Conservation (phyloP, 768 basidiomycete genomes). For the Russula virescens region DNA sequence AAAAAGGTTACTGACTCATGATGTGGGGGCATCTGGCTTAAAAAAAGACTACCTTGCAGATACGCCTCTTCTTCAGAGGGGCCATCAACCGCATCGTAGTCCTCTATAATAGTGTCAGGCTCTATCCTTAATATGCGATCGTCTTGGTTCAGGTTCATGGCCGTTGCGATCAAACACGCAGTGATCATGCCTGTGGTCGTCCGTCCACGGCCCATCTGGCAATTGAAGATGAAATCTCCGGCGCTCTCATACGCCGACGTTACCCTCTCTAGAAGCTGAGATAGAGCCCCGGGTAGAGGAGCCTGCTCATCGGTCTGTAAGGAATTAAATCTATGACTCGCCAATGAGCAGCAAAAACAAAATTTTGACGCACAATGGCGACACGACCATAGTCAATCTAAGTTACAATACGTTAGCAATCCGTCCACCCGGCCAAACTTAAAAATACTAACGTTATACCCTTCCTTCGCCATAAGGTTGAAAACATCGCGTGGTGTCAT, state of each 20-base stretch:
- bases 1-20: background rate
- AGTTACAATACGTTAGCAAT: background rate
- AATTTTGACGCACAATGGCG: constrained; percentile 61
- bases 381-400: constrained; percentile 86
- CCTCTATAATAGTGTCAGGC: constrained; percentile 35
- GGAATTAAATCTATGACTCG: constrained; percentile 5
- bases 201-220: constrained; percentile 89
- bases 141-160: constrained; percentile 51
- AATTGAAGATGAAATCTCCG: constrained; percentile 89
- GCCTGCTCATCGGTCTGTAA: constrained; percentile 95
- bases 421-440: background rate
- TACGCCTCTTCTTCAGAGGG: constrained; percentile 86
- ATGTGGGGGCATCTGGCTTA: background rate
- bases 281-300: constrained; percentile 82
- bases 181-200: constrained; percentile 97
- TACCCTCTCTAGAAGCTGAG: constrained; percentile 71
- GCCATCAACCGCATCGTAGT: constrained; percentile 71
- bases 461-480: constrained; percentile 65
- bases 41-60: constrained; percentile 55
- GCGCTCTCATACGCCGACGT: constrained; percentile 48
- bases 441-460: constrained; percentile 51
- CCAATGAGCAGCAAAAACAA: background rate
- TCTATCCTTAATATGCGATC: constrained; percentile 35
- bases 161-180: constrained; percentile 78
- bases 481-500: constrained; percentile 85